These are phyloP conservation scores for Ascochyta rabiei DNA, from an alignment of 2,329 filamentous ascomycete genomes.

Conservation along the genomic window DNA sequence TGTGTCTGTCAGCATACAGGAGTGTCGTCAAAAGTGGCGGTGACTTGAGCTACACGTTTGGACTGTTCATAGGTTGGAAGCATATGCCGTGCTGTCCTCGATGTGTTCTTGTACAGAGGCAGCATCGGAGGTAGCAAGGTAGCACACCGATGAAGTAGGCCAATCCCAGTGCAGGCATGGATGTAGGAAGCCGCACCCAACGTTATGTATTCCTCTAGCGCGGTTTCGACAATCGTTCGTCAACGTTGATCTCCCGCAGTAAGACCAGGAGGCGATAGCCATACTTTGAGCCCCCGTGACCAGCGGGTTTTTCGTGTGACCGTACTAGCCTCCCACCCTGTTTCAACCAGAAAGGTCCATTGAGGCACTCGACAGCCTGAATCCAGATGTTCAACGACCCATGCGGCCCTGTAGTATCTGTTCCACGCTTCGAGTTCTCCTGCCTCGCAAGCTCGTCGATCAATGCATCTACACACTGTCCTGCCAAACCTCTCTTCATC, in stretches of 20 bases:
- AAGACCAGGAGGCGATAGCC: conserved; percentile 15
- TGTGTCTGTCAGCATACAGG: neutral
- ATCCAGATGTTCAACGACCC: conserved; percentile 9
- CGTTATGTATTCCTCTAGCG: neutral
- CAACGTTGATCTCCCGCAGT: conserved; percentile 4
- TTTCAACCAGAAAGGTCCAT: conserved; percentile 13
- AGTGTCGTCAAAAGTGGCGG: neutral
- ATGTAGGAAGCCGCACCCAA: neutral
- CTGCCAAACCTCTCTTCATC: conserved; percentile 14
- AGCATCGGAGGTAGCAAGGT: neutral
- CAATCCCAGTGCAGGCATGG: neutral
- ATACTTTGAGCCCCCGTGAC: conserved; percentile 14
- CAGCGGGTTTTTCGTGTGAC: conserved; percentile 5
- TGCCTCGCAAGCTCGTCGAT: conserved; percentile 5
- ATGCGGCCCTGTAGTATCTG: neutral
- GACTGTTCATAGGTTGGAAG: neutral
- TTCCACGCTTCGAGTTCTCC: neutral
- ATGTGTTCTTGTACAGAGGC: neutral
- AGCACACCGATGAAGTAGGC: too few species aligned
- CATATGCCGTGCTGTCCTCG: neutral
- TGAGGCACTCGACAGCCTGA: conserved; percentile 16
- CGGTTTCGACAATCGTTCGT: neutral
- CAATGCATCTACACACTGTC: conserved; percentile 8
- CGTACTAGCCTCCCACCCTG: conserved; percentile 9
- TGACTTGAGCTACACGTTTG: neutral